These are phyloP conservation scores for Paradendryphiella salina DNA, from an alignment of 2,329 filamentous ascomycete species.

Conservation along the genomic window DNA sequence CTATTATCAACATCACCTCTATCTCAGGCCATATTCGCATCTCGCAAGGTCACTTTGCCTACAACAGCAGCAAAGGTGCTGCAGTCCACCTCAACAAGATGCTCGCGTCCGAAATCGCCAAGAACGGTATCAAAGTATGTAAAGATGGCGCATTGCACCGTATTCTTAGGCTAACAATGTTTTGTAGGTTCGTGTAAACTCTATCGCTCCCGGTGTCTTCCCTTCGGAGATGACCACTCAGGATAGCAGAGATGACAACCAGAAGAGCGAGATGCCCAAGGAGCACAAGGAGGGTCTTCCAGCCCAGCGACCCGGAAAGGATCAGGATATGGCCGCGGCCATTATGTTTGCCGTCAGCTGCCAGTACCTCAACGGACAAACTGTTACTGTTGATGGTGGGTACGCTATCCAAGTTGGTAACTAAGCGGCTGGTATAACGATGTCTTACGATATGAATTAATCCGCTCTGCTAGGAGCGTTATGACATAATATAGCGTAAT, in stretches of 20 bases:
- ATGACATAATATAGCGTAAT: conserved; percentile 2
- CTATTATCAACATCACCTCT: conserved; percentile 53
- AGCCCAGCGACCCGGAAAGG: conserved; percentile 58
- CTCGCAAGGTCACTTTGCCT: conserved; percentile 53
- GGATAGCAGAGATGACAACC: conserved; percentile 53
- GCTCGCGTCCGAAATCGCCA: conserved; percentile 58
- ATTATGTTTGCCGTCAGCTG: conserved; percentile 58
- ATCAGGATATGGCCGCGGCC: conserved; percentile 62
- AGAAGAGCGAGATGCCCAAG: conserved; percentile 60
- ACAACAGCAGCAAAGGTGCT: conserved; percentile 57
- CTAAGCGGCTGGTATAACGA: conserved; percentile 16
- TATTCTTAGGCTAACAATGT: background rate
- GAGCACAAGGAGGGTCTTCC: conserved; percentile 57
- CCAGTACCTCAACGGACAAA: conserved; percentile 56
- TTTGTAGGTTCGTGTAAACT: conserved; percentile 53
- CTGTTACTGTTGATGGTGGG: conserved; percentile 58
- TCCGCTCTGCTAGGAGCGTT: background rate
- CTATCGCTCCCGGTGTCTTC: conserved; percentile 61
- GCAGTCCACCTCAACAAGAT: conserved; percentile 60
- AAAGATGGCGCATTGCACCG: background rate
- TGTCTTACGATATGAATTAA: background rate
- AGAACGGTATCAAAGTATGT: conserved; percentile 55
- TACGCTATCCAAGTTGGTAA: conserved; percentile 49
- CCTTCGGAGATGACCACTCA: conserved; percentile 62
- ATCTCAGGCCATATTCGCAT: conserved; percentile 54